Base-by-base conservation (phyloP, 2,329 filamentous ascomycete genomes). In the Fusarium neocosmosporiellum region DNA sequence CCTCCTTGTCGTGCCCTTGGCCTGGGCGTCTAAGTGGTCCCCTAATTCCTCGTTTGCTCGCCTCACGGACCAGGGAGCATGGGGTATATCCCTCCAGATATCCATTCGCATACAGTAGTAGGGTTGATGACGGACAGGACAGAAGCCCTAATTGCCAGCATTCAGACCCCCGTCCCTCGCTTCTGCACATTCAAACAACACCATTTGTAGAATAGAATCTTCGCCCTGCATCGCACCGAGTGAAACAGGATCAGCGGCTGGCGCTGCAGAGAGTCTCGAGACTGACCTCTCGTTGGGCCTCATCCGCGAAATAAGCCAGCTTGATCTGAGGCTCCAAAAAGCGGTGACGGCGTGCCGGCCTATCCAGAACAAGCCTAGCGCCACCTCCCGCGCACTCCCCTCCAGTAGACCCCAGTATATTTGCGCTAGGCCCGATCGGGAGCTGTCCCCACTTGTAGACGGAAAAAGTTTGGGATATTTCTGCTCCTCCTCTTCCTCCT, bases 391-490 rank as follows among this genome's bases (percentile, higher is more conserved):
- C 59, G 59, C 69, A 65, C 72, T 59, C 72, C 72, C 72, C 66
- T 62, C 69, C 57, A 48, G 22, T 46, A 48, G 43, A 48, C 66
- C 57, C 71, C 57, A 55, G 66, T 61, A 71, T 67, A 62, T 66
- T 46, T 54, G 27, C n/a, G 53, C 64, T 46, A 63, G 65, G 33
- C 59, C 71, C 73, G 75, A 76, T 72, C 74, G 74, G 58, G 58
- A 39, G 48, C 54, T 34, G 57, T 66, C 76, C 74, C 76, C 76
- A 78, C 77, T 69, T 62, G n/a, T 50, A 64, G 41, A 66, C 59
- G 71, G 64, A 75, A 78, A 78, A 78, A 77, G 75, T 78, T 78
- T 77, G 75, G 74, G 72, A 75, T 78, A 78, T 78, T 78, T 78
- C 68, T 78, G 27, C 72, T 73, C 59, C 65, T 76, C 75, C 61